A percentile compares a stretch with the other conserved stretches of the same genome.
Conservation (phyloP, 2,329 filamentous ascomycete species). For the Phyllosticta ampelicida region DNA sequence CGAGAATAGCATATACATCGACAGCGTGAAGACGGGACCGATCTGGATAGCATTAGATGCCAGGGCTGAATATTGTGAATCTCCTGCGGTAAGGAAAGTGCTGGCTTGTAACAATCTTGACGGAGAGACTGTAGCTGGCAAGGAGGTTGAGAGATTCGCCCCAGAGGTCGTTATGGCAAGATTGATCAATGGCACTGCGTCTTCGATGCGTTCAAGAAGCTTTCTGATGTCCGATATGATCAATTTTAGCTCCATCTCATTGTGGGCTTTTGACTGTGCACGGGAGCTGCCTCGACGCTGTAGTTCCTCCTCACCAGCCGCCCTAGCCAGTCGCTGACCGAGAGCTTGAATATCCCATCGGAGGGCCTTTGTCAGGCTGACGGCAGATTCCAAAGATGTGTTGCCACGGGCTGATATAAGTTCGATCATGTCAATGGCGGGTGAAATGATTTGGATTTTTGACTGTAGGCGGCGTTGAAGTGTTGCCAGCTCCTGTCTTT, state of each 20-base stretch:
- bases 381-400: slow-evolving; percentile 72
- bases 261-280: slow-evolving; percentile 43
- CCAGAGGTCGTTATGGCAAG: slow-evolving; percentile 91
- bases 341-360: slow-evolving; percentile 74
- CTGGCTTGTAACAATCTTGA: slow-evolving; percentile 87
- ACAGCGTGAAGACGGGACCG: slow-evolving; percentile 75
- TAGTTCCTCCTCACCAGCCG: slow-evolving; percentile 53
- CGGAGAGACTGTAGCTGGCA: slow-evolving; percentile 77
- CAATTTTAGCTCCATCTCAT: slow-evolving; percentile 52
- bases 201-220: slow-evolving; percentile 70
- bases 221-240: slow-evolving; percentile 67
- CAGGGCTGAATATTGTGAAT: slow-evolving; percentile 65
- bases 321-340: slow-evolving; percentile 61
- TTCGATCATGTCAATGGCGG: slow-evolving; percentile 85
- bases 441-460: slow-evolving; percentile 87
- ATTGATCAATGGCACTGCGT: slow-evolving; percentile 83
- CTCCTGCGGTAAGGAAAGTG: slow-evolving; percentile 76
- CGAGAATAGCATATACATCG: slow-evolving; percentile 89
- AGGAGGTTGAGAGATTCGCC: slow-evolving; percentile 67
- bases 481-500: slow-evolving; percentile 58
- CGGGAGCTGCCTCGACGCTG: slow-evolving; percentile 34
- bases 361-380: slow-evolving; percentile 70
- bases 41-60: slow-evolving; percentile 62
- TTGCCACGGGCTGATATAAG: slow-evolving; percentile 72
- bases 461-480: slow-evolving; percentile 67